Percentiles rank a stretch among this genome's conserved stretches.
Conservation (phyloP, 2,329 filamentous ascomycete species). For the Colletotrichum sidae region DNA sequence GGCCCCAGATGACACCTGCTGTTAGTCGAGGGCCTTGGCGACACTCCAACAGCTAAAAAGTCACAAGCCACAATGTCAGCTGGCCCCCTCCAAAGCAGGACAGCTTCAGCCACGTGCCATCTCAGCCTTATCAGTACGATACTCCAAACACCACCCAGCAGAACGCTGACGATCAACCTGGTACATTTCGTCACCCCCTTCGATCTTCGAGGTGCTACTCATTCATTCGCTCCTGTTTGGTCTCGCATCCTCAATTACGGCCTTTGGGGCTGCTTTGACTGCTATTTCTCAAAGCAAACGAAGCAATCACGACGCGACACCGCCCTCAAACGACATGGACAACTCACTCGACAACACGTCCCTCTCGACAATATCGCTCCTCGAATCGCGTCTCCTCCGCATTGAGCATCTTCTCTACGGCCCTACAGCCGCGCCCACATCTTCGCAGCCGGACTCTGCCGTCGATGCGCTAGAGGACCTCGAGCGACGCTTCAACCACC, state of each 20-base stretch:
- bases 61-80: conserved; percentile 29
- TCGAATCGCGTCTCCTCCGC: conserved; percentile 69
- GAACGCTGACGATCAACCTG: not conserved
- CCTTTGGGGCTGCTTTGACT: too few species aligned
- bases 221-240: too few species aligned
- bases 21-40: conserved; percentile 1
- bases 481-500: conserved; percentile 63
- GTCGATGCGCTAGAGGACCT: conserved; percentile 60
- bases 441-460: conserved; percentile 53
- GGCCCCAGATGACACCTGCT: too few species aligned
- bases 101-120: conserved; percentile 21
- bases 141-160: not conserved
- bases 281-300: not conserved
- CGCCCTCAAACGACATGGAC: conserved; percentile 42
- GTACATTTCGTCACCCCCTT: not conserved
- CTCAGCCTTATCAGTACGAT: conserved; percentile 2
- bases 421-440: conserved; percentile 47
- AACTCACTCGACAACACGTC: conserved; percentile 63
- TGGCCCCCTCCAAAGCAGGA: not conserved
- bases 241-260: too few species aligned
- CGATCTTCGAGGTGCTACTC: not conserved
- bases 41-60: not conserved
- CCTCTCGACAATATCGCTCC: conserved; percentile 65
- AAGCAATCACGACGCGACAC: conserved; percentile 9
- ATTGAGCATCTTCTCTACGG: conserved; percentile 71